Percentiles rank a stretch among this genome's conserved stretches.
These are phyloP conservation scores for Hylodesmum podocarpum DNA, from an alignment of 306 rosid genomes.

Conservation along the genomic window DNA sequence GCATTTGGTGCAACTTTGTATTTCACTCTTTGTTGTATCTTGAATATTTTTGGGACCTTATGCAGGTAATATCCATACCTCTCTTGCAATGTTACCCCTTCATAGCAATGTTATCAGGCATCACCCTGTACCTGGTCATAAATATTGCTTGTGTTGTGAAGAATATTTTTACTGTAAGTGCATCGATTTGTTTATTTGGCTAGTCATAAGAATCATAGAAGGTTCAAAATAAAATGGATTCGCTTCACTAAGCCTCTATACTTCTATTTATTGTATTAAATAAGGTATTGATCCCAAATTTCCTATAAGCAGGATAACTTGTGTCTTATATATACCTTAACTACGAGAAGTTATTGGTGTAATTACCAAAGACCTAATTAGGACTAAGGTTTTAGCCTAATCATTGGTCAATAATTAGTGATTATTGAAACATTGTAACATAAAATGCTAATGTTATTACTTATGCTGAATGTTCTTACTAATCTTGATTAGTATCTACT, in stretches of 20 bases:
- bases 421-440: too few relatives aligned
- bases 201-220: background rate
- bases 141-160: conserved; percentile 48
- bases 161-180: conserved; percentile 59
- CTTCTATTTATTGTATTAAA: background rate
- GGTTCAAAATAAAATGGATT: background rate
- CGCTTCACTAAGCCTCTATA: background rate
- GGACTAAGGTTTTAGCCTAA: too few relatives aligned
- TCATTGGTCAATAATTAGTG: too few relatives aligned
- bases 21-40: background rate
- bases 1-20: background rate
- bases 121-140: conserved; percentile 38
- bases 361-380: too few relatives aligned
- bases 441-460: too few relatives aligned
- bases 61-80: conserved; percentile 59
- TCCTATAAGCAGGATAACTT: too few relatives aligned
- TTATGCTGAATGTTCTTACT: too few relatives aligned
- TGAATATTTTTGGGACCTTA: conserved; percentile 12
- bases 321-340: too few relatives aligned
- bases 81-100: conserved; percentile 61
- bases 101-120: conserved; percentile 53
- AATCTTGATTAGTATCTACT: too few relatives aligned
- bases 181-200: background rate
- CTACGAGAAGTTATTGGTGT: too few relatives aligned
- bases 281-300: too few relatives aligned